Percentiles rank a stretch among this genome's conserved stretches.
phyloP scores from a whole-genome alignment of 805 yeast genomes.

The Wickerhamiella brachini region DNA sequence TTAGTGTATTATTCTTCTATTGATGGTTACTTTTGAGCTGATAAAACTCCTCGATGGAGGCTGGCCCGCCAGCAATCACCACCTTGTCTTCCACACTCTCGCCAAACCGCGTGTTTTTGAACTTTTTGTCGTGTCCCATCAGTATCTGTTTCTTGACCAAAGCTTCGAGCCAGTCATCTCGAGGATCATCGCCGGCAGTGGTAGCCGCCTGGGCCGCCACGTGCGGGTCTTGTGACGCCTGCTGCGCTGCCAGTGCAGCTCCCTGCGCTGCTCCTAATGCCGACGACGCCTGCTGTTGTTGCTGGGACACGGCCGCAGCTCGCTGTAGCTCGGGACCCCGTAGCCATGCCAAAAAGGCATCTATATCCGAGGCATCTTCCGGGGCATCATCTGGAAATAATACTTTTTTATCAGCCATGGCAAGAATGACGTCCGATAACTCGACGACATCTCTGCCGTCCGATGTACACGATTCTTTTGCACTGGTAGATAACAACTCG shows the following conservation, averaged over 20 bases:
- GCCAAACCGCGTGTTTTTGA: slow-evolving; percentile 22
- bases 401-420: slow-evolving; percentile 49
- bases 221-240: slow-evolving; percentile 10
- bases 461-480: slow-evolving; percentile 36
- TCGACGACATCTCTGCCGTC: slow-evolving; percentile 34
- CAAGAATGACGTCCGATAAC: slow-evolving; percentile 58
- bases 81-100: neutral
- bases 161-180: slow-evolving; percentile 23
- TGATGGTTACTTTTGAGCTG: no score
- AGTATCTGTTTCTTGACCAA: slow-evolving; percentile 22
- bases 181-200: neutral
- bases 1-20: neutral
- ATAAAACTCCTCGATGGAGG: slow-evolving; percentile 8
- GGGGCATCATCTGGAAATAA: slow-evolving; percentile 44
- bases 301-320: slow-evolving; percentile 11
- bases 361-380: slow-evolving; percentile 34
- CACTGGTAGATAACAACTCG: slow-evolving; percentile 36
- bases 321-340: slow-evolving; percentile 13
- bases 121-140: slow-evolving; percentile 24
- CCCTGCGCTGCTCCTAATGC: slow-evolving; percentile 16
- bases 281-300: slow-evolving; percentile 10
- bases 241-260: slow-evolving; percentile 16
- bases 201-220: slow-evolving; percentile 6
- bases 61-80: slow-evolving; percentile 16
- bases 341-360: slow-evolving; percentile 41